Base-by-base conservation (phyloP, 2,329 filamentous ascomycete species). In the Fusarium liriodendri region DNA sequence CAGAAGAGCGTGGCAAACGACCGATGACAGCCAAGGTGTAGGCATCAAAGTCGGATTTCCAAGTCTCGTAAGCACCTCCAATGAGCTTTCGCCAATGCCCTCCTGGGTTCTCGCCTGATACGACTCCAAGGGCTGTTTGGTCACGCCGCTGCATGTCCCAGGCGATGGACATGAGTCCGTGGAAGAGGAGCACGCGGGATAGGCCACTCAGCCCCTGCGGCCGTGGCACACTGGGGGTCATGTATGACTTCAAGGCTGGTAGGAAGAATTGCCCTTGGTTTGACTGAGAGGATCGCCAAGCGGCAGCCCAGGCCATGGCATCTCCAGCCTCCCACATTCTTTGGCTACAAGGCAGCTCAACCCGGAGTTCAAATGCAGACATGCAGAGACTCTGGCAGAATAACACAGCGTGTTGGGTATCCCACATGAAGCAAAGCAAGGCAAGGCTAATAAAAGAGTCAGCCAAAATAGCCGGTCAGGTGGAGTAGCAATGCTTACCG, bases 371-470 rank as follows among this genome's bases (percentile, higher is more conserved):
- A 59, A 91, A 91, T 0, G 89, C 88, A 1, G 89, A 91, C 89
- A 92, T 92, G 79, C 90, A 92, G 0, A 92, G 84, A 6, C 88
- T 90, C 76, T 92, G 90, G n/a, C 89, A 91, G 78, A 92, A 92
- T 0, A 92, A 82, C 0, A 91, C 89, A 0, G 90, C 89, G 69
- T 92, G 89, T 64, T 92, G 89, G 0, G 89, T 90, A 72, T 92
- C 90, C 90, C 90, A 92, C 83, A 92, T 88, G 77, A 92, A 92
- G 76, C 89, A 92, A 6, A 90, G 82, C 42, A 91, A 84, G 0
- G 89, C 88, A 0, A 90, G 80, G 62, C 85, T 86, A 33, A 25
- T 7, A 18, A 11, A 16, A 38, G 13, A 11, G 32, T 58, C 7
- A 58, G 54, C 14, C 3, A 3, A 18, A 27, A 9, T 2, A 11